phyloP scores from a whole-genome alignment of 441 rosid species.

The Eugenia klotzschiana region DNA sequence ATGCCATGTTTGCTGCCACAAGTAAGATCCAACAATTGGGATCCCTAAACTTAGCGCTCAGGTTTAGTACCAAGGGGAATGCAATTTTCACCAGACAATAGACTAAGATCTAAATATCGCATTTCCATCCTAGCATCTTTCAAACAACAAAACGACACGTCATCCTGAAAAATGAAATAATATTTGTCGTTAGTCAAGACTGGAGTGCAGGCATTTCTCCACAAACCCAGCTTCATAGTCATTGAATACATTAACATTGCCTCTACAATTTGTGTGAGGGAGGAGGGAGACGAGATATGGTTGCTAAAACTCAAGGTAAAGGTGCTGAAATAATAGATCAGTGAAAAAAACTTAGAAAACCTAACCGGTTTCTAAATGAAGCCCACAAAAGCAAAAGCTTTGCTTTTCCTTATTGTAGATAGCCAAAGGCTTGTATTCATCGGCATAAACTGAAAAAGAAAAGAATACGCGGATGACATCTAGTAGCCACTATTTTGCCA shows the following conservation, averaged over 20 bases:
- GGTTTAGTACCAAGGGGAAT: not conserved
- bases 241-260: not conserved
- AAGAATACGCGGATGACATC: not conserved
- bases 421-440: not conserved
- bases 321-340: not conserved
- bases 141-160: not conserved
- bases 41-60: conserved; percentile 7
- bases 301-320: not conserved
- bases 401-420: not conserved
- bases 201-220: not conserved
- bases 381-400: not conserved
- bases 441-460: not conserved
- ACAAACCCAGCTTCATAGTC: not conserved
- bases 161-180: not conserved
- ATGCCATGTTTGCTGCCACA: not conserved
- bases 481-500: not conserved
- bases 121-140: not conserved
- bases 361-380: not conserved
- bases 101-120: not conserved
- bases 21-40: conserved; percentile 14
- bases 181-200: not conserved
- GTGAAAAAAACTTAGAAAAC: not conserved
- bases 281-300: not conserved
- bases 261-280: not conserved
- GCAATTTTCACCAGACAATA: not conserved